phyloP scores from a whole-genome alignment of 495 filamentous ascomycete genomes.

The Tuber microsphaerosporum region DNA sequence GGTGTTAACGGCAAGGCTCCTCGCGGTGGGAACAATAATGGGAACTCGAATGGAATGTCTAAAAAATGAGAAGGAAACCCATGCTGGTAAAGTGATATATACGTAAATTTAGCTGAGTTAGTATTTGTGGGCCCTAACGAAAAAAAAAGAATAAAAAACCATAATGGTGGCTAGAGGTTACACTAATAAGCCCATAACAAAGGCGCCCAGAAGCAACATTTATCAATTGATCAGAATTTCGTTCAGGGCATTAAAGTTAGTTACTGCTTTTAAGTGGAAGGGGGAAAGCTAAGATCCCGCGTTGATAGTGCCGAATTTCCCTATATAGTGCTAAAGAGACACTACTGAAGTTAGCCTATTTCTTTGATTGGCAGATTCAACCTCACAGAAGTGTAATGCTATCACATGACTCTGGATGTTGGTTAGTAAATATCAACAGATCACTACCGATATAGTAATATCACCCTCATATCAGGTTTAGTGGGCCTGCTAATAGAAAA shows the following conservation, averaged over 20 bases:
- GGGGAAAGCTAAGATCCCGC: background rate
- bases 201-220: background rate
- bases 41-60: background rate
- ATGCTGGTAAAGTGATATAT: background rate
- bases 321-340: no score
- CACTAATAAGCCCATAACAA: background rate
- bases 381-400: no score
- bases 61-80: background rate
- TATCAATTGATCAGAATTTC: background rate
- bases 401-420: no score
- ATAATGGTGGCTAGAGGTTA: background rate
- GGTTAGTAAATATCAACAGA: no score
- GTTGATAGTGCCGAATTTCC: no score
- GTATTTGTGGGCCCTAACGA: background rate
- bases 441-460: no score
- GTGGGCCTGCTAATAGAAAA: no score
- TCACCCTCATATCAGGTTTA: no score
- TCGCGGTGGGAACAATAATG: background rate
- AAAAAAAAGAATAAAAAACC: background rate
- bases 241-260: background rate
- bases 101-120: background rate
- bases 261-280: background rate
- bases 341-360: no score
- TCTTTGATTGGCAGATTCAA: no score
- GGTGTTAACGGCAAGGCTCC: background rate